Conservation (phyloP, 1,139 yeast genomes). For the Blastobotrys arbuscula region DNA sequence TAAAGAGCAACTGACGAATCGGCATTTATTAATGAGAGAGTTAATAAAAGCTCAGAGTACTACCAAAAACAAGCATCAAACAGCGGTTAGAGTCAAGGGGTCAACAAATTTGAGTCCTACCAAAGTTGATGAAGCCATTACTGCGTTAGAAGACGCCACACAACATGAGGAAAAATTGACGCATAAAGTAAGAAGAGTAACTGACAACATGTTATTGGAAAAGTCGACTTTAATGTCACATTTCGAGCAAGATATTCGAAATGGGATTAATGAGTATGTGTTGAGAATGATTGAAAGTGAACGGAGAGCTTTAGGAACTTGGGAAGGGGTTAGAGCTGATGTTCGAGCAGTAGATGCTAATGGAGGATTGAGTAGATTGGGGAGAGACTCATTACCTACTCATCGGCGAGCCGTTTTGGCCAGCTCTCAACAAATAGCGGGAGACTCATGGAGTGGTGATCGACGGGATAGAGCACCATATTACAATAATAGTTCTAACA, state of each 20-base stretch:
- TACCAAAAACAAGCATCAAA: constrained; percentile 63
- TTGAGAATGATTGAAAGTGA: constrained; percentile 79
- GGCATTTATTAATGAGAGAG: constrained; percentile 90
- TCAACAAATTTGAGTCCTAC: constrained; percentile 76
- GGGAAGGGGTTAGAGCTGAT: constrained; percentile 71
- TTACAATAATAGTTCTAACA: constrained; percentile 3
- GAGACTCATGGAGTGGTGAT: constrained; percentile 58
- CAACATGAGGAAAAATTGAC: constrained; percentile 69
- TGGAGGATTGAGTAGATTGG: constrained; percentile 81
- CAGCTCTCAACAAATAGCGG: constrained; percentile 48
- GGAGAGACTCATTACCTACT: constrained; percentile 54
- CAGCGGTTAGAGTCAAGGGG: constrained; percentile 69
- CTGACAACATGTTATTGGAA: constrained; percentile 81
- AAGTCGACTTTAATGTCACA: constrained; percentile 50
- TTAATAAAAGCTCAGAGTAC: constrained; percentile 70
- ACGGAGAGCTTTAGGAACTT: constrained; percentile 66
- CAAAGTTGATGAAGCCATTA: constrained; percentile 85
- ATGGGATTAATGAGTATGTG: constrained; percentile 54
- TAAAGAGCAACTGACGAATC: constrained; percentile 86
- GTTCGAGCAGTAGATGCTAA: constrained; percentile 69
- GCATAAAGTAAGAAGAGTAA: constrained; percentile 70
- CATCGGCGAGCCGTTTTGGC: constrained; percentile 26
- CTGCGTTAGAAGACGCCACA: constrained; percentile 74
- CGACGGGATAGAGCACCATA: constrained; percentile 39
- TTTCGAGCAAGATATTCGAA: constrained; percentile 51